Percentiles rank a stretch among this genome's conserved stretches.
Conservation (phyloP, 2,329 filamentous ascomycete species). For the Seiridium cupressi region DNA sequence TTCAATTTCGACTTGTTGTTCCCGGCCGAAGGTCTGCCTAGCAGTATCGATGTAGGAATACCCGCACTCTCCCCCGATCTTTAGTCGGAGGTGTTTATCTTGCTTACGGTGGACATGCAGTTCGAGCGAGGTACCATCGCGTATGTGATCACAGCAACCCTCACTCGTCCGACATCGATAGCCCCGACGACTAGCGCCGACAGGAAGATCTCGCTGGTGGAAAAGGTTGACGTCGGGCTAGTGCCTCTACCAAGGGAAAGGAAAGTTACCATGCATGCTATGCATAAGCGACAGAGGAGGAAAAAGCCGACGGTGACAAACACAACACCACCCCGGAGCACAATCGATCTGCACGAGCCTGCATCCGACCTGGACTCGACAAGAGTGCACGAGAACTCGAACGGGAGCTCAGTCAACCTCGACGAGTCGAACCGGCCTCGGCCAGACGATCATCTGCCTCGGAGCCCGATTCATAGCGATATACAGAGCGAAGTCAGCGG, state of each 20-base stretch:
- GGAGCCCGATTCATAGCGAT: constrained; percentile 48
- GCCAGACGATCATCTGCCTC: constrained; percentile 34
- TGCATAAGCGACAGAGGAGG: constrained; percentile 67
- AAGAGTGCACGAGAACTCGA: constrained; percentile 33
- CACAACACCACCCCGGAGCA: constrained; percentile 34
- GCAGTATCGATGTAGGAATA: constrained; percentile 83
- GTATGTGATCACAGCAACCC: constrained; percentile 85
- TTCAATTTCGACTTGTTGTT: constrained; percentile 77
- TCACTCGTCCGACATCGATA: constrained; percentile 87
- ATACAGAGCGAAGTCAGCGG: constrained; percentile 68
- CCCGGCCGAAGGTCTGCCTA: constrained; percentile 69
- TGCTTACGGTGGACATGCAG: constrained; percentile 43
- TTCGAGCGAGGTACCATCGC: constrained; percentile 93
- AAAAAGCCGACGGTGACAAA: constrained; percentile 53
- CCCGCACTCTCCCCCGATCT: constrained; percentile 6
- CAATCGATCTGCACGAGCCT: constrained; percentile 34
- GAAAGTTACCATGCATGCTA: constrained; percentile 83
- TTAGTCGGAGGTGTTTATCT: not conserved
- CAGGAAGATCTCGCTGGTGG: constrained; percentile 73
- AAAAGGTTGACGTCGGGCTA: constrained; percentile 80
- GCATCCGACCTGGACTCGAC: constrained; percentile 36
- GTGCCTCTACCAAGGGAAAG: constrained; percentile 73
- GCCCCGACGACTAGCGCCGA: constrained; percentile 78
- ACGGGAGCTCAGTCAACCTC: constrained; percentile 37
- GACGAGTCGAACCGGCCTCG: constrained; percentile 32